Conservation (phyloP, 2,329 filamentous ascomycete species). For the Mollisia scopiformis region DNA sequence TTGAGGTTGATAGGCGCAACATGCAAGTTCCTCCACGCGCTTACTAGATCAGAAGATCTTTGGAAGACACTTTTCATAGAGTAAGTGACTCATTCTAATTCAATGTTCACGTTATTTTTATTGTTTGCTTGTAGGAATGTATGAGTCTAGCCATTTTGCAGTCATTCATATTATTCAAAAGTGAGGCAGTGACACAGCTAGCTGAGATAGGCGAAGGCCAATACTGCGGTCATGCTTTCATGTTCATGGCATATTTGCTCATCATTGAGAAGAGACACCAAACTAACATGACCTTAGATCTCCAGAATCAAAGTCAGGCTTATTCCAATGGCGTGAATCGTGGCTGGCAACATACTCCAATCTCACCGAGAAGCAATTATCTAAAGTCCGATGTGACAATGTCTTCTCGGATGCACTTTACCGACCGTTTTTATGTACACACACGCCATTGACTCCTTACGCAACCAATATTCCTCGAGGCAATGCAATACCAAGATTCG, state of each 20-base stretch:
- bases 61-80: conserved; percentile 85
- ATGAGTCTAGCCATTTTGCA: too few relatives aligned
- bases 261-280: too few relatives aligned
- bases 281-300: too few relatives aligned
- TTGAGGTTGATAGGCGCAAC: conserved; percentile 72
- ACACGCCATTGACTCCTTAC: conserved; percentile 70
- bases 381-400: conserved; percentile 70
- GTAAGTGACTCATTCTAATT: conserved; percentile 61
- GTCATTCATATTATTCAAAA: too few relatives aligned
- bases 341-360: conserved; percentile 82
- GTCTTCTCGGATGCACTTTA: conserved; percentile 92
- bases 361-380: conserved; percentile 53
- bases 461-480: conserved; percentile 68
- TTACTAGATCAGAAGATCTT: conserved; percentile 80
- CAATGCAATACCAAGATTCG: conserved; percentile 74
- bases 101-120: not conserved
- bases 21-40: conserved; percentile 86
- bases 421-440: conserved; percentile 86
- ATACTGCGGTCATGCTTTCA: too few relatives aligned
- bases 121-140: not conserved
- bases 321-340: conserved; percentile 70
- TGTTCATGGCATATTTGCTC: too few relatives aligned
- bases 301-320: conserved; percentile 31
- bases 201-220: too few relatives aligned
- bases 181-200: too few relatives aligned